phyloP scores from a whole-genome alignment of 2,329 filamentous ascomycete genomes.

The Fusarium dimerum region DNA sequence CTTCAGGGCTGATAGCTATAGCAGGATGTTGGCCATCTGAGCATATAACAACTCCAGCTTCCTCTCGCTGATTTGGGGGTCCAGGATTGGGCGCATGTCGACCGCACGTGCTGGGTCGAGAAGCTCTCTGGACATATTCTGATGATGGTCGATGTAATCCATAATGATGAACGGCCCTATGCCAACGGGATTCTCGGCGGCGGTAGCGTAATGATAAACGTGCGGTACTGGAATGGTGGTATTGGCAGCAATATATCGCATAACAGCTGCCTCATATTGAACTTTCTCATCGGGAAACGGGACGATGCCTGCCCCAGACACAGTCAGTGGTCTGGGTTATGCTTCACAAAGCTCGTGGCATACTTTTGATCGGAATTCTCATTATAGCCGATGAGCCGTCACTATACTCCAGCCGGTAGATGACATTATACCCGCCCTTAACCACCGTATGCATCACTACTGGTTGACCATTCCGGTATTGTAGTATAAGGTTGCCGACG shows the following conservation, averaged over 20 bases:
- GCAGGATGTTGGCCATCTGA: conserved; percentile 41
- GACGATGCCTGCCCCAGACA: conserved; percentile 14
- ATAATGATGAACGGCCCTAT: conserved; percentile 42
- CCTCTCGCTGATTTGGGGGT: conserved; percentile 35
- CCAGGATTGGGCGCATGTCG: conserved; percentile 32
- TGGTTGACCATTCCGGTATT: conserved; percentile 25
- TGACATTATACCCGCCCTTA: conserved; percentile 32
- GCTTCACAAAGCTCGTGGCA: background rate
- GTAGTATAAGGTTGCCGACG: conserved; percentile 25
- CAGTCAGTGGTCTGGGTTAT: background rate
- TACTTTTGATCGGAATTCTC: conserved; percentile 31
- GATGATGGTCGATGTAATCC: conserved; percentile 35
- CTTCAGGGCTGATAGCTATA: background rate
- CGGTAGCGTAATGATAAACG: conserved; percentile 33
- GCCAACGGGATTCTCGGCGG: conserved; percentile 34
- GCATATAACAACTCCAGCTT: conserved; percentile 38
- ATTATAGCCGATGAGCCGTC: conserved; percentile 31
- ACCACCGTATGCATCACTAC: conserved; percentile 23
- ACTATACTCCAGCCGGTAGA: conserved; percentile 34
- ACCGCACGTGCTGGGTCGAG: conserved; percentile 25
- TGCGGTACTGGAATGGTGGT: conserved; percentile 38
- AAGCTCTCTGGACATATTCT: conserved; percentile 31
- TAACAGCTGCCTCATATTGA: conserved; percentile 37
- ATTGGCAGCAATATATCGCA: conserved; percentile 33
- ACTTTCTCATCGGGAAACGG: conserved; percentile 39